Evolutionary conservation across 2,329 filamentous ascomycete species (phyloP).

Genomic region (Sclerotinia trifoliorum): DNA sequence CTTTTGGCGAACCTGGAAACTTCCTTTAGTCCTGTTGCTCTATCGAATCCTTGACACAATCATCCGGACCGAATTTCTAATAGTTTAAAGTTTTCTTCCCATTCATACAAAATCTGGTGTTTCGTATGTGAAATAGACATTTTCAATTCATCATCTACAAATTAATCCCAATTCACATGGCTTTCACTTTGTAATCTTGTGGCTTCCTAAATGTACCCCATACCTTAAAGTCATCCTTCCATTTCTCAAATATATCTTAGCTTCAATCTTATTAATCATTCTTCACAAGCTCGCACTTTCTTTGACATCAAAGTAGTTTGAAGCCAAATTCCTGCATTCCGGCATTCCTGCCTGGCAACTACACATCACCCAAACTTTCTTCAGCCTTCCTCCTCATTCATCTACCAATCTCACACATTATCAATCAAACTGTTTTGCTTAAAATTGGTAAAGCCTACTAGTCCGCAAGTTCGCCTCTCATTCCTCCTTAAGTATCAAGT

Average conservation of each 20-base stretch:
- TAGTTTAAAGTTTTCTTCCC: not conserved
- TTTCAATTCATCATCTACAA: not conserved
- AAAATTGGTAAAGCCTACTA: not conserved
- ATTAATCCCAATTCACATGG: not conserved
- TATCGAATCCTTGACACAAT: not conserved
- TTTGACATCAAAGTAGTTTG: constrained; percentile 7
- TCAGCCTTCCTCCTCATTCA: not conserved
- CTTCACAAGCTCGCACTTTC: not conserved
- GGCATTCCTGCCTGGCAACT: not conserved
- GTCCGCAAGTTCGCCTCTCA: not conserved
- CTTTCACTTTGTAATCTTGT: not conserved
- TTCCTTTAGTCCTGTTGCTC: not conserved
- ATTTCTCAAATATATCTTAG: not conserved
- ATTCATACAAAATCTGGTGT: not conserved
- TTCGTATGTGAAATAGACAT: not conserved
- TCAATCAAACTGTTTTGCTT: not conserved
- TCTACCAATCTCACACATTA: not conserved
- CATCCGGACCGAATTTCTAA: not conserved
- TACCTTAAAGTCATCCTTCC: not conserved
- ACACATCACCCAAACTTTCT: not conserved
- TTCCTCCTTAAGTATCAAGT: not conserved
- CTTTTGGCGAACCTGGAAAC: not conserved
- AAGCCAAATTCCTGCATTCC: constrained; percentile 10
- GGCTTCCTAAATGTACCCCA: not conserved
- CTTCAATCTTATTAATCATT: not conserved